phyloP scores from a whole-genome alignment of 352 stramenopile species.

The Phytopythium montanum region DNA sequence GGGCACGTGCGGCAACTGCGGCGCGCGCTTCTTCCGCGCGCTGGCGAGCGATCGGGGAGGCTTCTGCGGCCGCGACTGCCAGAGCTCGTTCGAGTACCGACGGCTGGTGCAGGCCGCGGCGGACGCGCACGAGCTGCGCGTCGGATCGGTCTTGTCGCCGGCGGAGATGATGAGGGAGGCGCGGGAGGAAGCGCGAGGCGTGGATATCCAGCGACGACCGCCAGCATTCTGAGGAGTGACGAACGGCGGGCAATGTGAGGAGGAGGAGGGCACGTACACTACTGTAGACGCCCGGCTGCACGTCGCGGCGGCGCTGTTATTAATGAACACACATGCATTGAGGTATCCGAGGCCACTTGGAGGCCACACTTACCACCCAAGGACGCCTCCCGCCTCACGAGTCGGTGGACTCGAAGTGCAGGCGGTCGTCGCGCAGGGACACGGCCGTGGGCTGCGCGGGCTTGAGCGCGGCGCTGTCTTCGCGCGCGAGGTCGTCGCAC shows the following conservation, averaged over 20 bases:
- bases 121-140: slow-evolving; percentile 20
- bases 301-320: too few relatives aligned
- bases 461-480: slow-evolving; percentile 33
- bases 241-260: too few relatives aligned
- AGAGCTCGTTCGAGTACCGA: slow-evolving; percentile 55
- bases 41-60: slow-evolving; percentile 17
- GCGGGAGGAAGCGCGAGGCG: not conserved
- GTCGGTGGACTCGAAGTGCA: slow-evolving; percentile 61
- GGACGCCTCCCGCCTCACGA: not conserved
- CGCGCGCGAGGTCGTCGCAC: slow-evolving; percentile 64
- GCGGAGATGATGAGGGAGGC: too few relatives aligned
- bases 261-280: too few relatives aligned
- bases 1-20: slow-evolving; percentile 49
- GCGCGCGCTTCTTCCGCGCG: slow-evolving; percentile 36
- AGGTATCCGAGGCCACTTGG: too few relatives aligned
- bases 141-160: not conserved
- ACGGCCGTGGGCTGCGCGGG: slow-evolving; percentile 53
- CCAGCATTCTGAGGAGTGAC: not conserved
- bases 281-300: too few relatives aligned
- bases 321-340: too few relatives aligned
- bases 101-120: slow-evolving; percentile 34
- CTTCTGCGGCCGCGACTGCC: slow-evolving; percentile 67
- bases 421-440: slow-evolving; percentile 48
- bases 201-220: not conserved
- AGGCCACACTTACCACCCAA: too few relatives aligned